Evolutionary conservation across 257 asterid species (phyloP).

Genomic region (Agastache rugosa): DNA sequence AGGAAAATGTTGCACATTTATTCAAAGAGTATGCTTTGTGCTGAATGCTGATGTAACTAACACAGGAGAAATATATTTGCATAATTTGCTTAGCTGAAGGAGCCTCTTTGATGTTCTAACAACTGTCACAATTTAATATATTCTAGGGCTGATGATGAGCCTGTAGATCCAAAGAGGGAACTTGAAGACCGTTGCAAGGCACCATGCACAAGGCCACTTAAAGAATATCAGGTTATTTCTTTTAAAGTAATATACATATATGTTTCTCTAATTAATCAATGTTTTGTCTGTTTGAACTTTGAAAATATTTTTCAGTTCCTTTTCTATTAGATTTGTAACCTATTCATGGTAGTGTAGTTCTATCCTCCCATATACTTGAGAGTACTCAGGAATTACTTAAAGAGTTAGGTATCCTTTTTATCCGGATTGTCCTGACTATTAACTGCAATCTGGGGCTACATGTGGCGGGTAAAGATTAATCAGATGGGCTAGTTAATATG

Average conservation of each 20-base stretch:
- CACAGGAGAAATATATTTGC: not conserved
- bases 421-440: not conserved
- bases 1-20: not conserved
- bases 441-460: not conserved
- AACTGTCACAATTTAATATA: conserved; percentile 1
- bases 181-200: conserved; percentile 85
- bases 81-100: conserved; percentile 8
- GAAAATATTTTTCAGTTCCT: not conserved
- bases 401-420: not conserved
- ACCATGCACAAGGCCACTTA: conserved; percentile 73
- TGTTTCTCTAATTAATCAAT: not conserved
- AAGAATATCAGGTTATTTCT: conserved; percentile 69
- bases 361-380: not conserved
- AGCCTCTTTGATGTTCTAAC: conserved; percentile 8
- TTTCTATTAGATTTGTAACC: not conserved
- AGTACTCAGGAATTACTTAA: not conserved
- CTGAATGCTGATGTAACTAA: conserved; percentile 8
- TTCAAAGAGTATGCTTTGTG: conserved; percentile 2
- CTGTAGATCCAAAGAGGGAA: conserved; percentile 77
- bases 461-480: not conserved
- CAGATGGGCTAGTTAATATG: not conserved
- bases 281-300: conserved; percentile 20
- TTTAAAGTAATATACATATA: not conserved
- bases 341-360: not conserved
- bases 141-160: conserved; percentile 82